These are phyloP conservation scores for Mycena pura DNA, from an alignment of 768 basidiomycete species.

Conservation along the genomic window DNA sequence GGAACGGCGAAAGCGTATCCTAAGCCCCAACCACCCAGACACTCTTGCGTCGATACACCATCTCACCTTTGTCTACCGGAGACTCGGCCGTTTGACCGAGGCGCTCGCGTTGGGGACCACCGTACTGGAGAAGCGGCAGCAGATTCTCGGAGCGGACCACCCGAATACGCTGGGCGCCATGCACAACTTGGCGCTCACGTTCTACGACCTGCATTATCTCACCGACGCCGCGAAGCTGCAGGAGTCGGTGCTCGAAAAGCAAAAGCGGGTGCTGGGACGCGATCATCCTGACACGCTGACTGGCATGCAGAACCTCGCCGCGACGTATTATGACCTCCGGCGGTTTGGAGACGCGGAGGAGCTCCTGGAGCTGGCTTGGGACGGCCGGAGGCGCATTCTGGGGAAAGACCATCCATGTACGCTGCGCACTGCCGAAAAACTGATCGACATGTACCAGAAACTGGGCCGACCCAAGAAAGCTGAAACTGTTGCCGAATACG, in stretches of 20 bases:
- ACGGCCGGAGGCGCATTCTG: not conserved
- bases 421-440: not conserved
- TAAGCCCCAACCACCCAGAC: not conserved
- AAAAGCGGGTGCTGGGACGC: not conserved
- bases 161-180: not conserved
- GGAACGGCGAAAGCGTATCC: not conserved
- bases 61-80: slow-evolving; percentile 1
- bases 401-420: not conserved
- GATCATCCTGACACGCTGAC: not conserved
- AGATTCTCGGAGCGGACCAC: not conserved
- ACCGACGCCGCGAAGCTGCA: not conserved
- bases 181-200: not conserved
- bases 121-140: not conserved
- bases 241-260: not conserved
- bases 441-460: not conserved
- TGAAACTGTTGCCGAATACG: too few relatives aligned
- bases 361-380: not conserved
- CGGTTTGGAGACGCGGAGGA: not conserved
- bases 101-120: not conserved
- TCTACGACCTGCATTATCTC: not conserved
- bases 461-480: not conserved
- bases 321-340: not conserved
- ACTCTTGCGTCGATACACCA: slow-evolving; percentile 5
- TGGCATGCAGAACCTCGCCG: not conserved
- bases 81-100: not conserved